Conservation (phyloP, 768 basidiomycete species). For the Termitomyces sp. region DNA sequence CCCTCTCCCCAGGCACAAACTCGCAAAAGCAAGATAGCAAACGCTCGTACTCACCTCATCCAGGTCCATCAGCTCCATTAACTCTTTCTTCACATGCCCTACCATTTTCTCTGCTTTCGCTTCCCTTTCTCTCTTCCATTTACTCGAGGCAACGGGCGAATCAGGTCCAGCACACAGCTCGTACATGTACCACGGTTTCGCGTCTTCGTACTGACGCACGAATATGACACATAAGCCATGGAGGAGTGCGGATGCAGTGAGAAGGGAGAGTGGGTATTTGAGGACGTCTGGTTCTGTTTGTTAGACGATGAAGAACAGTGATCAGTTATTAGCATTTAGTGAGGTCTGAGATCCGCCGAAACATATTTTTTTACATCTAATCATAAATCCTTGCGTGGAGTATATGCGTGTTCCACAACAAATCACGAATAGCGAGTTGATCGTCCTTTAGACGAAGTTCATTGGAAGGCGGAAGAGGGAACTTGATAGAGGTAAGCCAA, state of each 20-base stretch:
- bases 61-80: slow-evolving; percentile 28
- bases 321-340: not conserved
- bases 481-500: not conserved
- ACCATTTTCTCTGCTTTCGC: slow-evolving; percentile 24
- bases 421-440: not conserved
- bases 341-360: not conserved
- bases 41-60: slow-evolving; percentile 28
- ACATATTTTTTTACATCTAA: not conserved
- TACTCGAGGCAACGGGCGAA: not conserved
- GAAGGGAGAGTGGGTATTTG: slow-evolving; percentile 45
- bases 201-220: slow-evolving; percentile 27
- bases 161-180: not conserved
- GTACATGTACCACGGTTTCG: slow-evolving; percentile 24
- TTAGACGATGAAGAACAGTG: not conserved
- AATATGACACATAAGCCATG: slow-evolving; percentile 38
- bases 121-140: slow-evolving; percentile 8
- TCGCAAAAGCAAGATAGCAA: not conserved
- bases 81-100: slow-evolving; percentile 32
- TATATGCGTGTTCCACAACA: not conserved
- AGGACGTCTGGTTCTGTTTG: slow-evolving; percentile 47
- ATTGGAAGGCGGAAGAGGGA: not conserved
- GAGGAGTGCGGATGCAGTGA: slow-evolving; percentile 49
- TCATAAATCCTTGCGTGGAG: not conserved
- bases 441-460: not conserved
- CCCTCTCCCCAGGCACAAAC: not conserved